Base-by-base conservation (phyloP, 768 basidiomycete species). In the Lactifluus hygrophoroides region DNA sequence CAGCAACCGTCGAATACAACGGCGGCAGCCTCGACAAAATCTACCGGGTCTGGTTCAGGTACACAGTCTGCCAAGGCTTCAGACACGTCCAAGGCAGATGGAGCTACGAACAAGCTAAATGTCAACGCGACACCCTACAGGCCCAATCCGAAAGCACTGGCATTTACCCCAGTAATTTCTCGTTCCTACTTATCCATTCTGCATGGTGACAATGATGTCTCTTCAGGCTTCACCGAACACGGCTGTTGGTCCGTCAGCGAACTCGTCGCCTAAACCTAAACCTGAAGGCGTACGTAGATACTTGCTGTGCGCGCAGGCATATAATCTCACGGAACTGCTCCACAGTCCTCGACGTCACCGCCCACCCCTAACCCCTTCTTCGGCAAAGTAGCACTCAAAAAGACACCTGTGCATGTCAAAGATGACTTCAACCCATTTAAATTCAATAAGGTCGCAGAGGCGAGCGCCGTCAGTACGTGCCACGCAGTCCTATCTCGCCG, bases 341-440 rank as follows among this genome's bases (percentile, higher is more conserved):
- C 3, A 46, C 16, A 58, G 56, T 44, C 56, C 14, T 50, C 61
- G 32, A 27, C 57, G 21, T 65, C 72, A n/a, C 74, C 77, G 49
- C 58, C 80, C 25, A 71, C 78, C 10, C 82, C 84, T 32, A 90
- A 96, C 68, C 86, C 91, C 17, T 98, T 97, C 85, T 98, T 96
- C 67, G 90, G 93, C 30, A 76, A 82, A 30, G 85, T 87, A 35
- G 69, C 76, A 19, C 80, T 84, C 69, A 92, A 92, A 78, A 90
- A 88, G 73, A 80, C 79, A 3, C 77, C 82, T 23, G 86, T 94
- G 35, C 87, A 91, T 68, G 81, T 95, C 71, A 91, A 95, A 74
- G 92, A 96, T 65, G 95, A 97, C 69, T 99, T 99, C 69, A 96
- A 94, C 70, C 94, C 95, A 16, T 96, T 95, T 82, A 91, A 90